These are phyloP conservation scores for Leptodermis oblonga DNA, from an alignment of 257 asterid genomes.

Conservation along the genomic window DNA sequence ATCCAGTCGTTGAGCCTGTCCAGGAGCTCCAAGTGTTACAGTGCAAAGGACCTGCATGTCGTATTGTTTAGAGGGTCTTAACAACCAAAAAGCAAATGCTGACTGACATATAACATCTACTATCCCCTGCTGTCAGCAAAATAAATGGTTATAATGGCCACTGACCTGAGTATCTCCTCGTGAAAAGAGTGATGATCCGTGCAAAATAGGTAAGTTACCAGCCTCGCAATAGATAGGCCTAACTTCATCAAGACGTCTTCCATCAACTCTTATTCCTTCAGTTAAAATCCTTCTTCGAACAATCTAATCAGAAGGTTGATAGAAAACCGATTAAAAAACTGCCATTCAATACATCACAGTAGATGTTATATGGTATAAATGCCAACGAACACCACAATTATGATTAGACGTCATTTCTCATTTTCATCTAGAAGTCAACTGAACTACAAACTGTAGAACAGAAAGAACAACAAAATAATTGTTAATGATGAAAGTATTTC, in stretches of 20 bases:
- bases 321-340: not conserved
- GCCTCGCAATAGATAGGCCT: constrained; percentile 87
- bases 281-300: constrained; percentile 77
- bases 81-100: constrained; percentile 8
- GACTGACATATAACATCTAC: not conserved
- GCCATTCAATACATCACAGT: not conserved
- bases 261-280: constrained; percentile 92
- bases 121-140: not conserved
- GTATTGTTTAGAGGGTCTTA: not conserved
- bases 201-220: constrained; percentile 73
- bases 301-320: constrained; percentile 50
- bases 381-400: not conserved
- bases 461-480: constrained; percentile 2
- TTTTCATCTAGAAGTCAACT: not conserved
- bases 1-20: constrained; percentile 82
- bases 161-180: constrained; percentile 98
- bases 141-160: constrained; percentile 12
- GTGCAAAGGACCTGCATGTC: constrained; percentile 83
- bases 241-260: constrained; percentile 87
- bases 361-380: not conserved
- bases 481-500: not conserved
- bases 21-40: constrained; percentile 97
- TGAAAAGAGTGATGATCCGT: constrained; percentile 81
- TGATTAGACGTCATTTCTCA: not conserved
- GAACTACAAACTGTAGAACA: not conserved